Evolutionary conservation across 495 filamentous ascomycete genomes (phyloP).

Genomic region (Sordaria brevicollis): DNA sequence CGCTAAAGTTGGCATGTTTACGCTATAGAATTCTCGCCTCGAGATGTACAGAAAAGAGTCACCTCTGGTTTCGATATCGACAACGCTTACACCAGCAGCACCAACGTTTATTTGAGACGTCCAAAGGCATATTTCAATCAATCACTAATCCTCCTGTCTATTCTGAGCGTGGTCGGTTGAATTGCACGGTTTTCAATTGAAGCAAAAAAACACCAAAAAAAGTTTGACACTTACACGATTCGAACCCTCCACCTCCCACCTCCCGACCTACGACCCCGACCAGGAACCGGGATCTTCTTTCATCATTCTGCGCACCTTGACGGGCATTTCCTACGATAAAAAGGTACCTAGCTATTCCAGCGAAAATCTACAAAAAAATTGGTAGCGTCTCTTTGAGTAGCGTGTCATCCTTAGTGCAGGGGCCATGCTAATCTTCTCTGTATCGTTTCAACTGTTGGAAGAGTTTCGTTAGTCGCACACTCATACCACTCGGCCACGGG

Average conservation of each 20-base stretch:
- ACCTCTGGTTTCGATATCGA: neutral
- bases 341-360: neutral
- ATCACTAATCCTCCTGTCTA: neutral
- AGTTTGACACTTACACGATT: neutral
- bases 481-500: slow-evolving; percentile 2
- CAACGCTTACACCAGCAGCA: neutral
- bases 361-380: slow-evolving; percentile 5
- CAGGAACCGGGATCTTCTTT: neutral
- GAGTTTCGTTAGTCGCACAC: slow-evolving; percentile 11
- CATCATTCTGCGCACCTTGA: neutral
- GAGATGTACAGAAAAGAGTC: neutral
- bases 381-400: slow-evolving; percentile 87
- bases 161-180: neutral
- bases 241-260: slow-evolving; percentile 5
- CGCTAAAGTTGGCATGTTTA: neutral
- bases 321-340: neutral
- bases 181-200: neutral
- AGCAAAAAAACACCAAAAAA: neutral
- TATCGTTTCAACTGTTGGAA: slow-evolving; percentile 25
- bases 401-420: slow-evolving; percentile 99
- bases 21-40: neutral
- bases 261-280: neutral
- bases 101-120: neutral
- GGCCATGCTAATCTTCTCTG: slow-evolving; percentile 98
- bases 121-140: neutral